These are phyloP conservation scores for Mycena metata DNA, from an alignment of 768 basidiomycete species.

Conservation along the genomic window DNA sequence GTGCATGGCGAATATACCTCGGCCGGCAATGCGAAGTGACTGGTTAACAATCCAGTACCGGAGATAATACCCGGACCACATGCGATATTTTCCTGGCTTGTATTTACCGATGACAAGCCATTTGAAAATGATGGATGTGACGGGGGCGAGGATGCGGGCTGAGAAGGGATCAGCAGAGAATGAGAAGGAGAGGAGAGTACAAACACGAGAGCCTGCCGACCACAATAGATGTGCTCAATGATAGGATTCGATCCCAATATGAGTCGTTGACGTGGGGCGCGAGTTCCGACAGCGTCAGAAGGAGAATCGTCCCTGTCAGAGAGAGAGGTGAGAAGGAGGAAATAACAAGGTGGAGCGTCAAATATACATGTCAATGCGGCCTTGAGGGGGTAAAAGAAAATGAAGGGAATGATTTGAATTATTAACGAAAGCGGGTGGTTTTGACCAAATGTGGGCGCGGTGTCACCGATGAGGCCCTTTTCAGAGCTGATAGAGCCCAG, in stretches of 20 bases:
- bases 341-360: too few species aligned
- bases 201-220: constrained; percentile 47
- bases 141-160: constrained; percentile 52
- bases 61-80: constrained; percentile 42
- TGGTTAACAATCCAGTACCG: constrained; percentile 33
- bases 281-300: constrained; percentile 54
- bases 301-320: constrained; percentile 52
- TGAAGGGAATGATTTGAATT: constrained; percentile 57
- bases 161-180: neutral
- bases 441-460: too few species aligned
- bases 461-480: too few species aligned
- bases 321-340: too few species aligned
- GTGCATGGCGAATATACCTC: constrained; percentile 57
- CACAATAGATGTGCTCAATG: constrained; percentile 51
- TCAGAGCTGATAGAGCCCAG: constrained; percentile 29
- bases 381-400: constrained; percentile 62
- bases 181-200: neutral
- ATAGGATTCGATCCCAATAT: constrained; percentile 54
- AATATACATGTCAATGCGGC: constrained; percentile 53
- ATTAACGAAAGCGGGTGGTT: constrained; percentile 55
- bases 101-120: constrained; percentile 62
- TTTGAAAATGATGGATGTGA: constrained; percentile 59
- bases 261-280: constrained; percentile 44
- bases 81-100: constrained; percentile 52
- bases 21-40: constrained; percentile 46